Evolutionary conservation across 2,329 filamentous ascomycete species (phyloP), one percentile per base, ranked within the genome.

Genomic region (Akanthomyces uredinophilus): DNA sequence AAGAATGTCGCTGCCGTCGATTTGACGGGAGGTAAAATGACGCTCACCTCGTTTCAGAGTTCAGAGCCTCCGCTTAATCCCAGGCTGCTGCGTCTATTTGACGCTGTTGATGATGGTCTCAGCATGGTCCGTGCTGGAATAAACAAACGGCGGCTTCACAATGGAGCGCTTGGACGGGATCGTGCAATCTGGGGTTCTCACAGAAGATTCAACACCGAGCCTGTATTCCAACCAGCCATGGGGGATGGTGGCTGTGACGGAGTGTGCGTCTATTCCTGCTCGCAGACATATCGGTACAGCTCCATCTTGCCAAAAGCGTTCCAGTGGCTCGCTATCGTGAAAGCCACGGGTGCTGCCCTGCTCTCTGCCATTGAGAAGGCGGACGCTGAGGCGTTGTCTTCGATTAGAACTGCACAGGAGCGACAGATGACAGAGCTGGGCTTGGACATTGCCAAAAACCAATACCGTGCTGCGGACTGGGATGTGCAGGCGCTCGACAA

Each of bases 401-500:
- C 49, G 13, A 29, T 61, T 18, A 46, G 39, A 18, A 20, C 59
- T 16, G 14, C 59, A 11, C 59, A 61, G 41, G 59, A 61, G 27
- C 35, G 59, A 6, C 59, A 61, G 20, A 54, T 61, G 20, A 61
- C 59, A 18, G 59, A 61, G 41, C 43, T 61, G 11, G 50, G 50
- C 32, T 49, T 41, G 10, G 59, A 61, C 18, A 32, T 61, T 39
- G 37, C 59, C 39, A 41, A 61, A 13, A 61, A 61, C 27, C 59
- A 61, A 27, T 61, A 61, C n/a, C 50, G 59, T 14, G 59, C 59
- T 8, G 59, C 59, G 6, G 59, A 61, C 22, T 61, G 59, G 59
- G 59, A 61, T 41, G 59, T 61, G 7, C 59, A 61, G 10, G 59
- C 59, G 22, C 50, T 61, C 18, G 59, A 61, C 43, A 61, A 54